Conservation (phyloP, 768 basidiomycete species). For the Trametes sanguinea region DNA sequence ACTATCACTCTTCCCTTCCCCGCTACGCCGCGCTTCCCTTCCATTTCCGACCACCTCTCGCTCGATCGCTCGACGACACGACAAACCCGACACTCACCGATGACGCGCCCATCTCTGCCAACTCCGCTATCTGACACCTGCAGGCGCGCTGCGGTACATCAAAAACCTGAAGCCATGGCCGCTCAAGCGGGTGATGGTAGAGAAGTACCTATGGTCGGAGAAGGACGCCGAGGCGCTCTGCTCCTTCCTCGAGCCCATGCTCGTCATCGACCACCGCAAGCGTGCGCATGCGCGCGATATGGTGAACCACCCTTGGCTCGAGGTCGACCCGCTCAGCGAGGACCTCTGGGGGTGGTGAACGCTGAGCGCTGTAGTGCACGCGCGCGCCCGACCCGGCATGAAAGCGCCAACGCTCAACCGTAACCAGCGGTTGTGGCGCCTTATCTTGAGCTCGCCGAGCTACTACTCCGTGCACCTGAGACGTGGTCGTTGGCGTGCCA, state of each 20-base stretch:
- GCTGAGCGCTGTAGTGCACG: neutral
- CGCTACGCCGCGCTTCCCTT: constrained; percentile 1
- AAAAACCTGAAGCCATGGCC: constrained; percentile 79
- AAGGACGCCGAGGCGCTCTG: constrained; percentile 60
- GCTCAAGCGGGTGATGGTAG: constrained; percentile 78
- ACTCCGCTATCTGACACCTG: neutral
- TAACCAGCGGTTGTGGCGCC: neutral
- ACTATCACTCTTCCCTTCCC: constrained; percentile 1
- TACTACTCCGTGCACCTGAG: too few species aligned
- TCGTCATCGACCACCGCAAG: constrained; percentile 65
- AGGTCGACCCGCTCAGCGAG: constrained; percentile 31
- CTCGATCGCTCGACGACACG: neutral
- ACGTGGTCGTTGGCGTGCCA: too few species aligned
- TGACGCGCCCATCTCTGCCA: neutral
- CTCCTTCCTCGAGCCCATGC: constrained; percentile 75
- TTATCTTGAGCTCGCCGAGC: too few species aligned
- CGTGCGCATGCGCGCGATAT: constrained; percentile 75
- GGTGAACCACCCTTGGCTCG: constrained; percentile 75
- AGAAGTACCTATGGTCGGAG: constrained; percentile 80
- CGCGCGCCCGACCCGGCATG: neutral
- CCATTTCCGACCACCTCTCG: neutral
- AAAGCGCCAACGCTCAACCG: neutral
- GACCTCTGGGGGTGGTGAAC: constrained; percentile 25
- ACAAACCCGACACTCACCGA: neutral
- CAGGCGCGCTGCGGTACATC: constrained; percentile 74